A percentile compares a stretch with the other conserved stretches of the same genome.
phyloP scores from a whole-genome alignment of 2,329 filamentous ascomycete genomes.

The Pseudogymnoascus sp. region DNA sequence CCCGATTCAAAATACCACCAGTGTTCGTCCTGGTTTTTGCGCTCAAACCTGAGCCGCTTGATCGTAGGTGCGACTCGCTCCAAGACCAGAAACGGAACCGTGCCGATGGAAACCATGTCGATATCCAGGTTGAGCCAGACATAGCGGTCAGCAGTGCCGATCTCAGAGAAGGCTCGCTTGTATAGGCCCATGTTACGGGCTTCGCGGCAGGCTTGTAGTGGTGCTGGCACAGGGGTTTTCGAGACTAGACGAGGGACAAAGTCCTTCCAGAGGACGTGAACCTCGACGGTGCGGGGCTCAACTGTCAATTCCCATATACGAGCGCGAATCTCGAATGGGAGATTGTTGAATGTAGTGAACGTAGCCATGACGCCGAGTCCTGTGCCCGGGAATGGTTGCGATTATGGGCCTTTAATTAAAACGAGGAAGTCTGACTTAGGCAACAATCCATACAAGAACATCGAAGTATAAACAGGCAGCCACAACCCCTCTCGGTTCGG shows the following conservation, averaged over 20 bases:
- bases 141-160: neutral
- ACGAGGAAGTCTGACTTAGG: neutral
- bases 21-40: neutral
- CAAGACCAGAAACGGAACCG: neutral
- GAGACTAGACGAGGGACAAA: neutral
- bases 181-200: neutral
- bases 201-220: neutral
- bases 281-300: constrained; percentile 11
- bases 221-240: neutral
- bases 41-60: neutral
- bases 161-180: neutral
- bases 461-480: neutral
- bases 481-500: neutral
- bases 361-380: neutral
- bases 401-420: neutral
- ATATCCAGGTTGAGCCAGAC: neutral
- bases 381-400: neutral
- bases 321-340: constrained; percentile 16
- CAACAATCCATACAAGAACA: neutral
- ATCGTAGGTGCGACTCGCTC: neutral
- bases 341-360: constrained; percentile 12
- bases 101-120: neutral
- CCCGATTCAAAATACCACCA: neutral
- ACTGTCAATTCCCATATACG: constrained; percentile 16
- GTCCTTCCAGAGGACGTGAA: neutral